Base-by-base conservation (phyloP, 495 filamentous ascomycete species). In the Hypoxylon perforatum region DNA sequence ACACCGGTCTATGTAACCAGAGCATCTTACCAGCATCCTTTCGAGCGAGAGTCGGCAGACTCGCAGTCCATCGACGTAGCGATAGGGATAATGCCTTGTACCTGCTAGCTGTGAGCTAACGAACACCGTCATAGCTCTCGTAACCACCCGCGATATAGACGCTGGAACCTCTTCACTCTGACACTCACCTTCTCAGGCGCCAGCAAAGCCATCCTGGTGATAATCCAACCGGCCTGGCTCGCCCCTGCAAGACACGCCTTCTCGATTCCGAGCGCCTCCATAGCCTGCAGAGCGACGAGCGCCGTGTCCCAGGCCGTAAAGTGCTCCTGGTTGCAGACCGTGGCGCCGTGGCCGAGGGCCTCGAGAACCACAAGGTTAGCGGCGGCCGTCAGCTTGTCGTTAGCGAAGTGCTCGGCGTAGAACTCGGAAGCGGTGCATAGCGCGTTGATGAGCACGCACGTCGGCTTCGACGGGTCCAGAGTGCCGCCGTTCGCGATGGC, bases 61-160 rank as follows among this genome's bases (percentile, higher is more conserved):
- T 90, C 87, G 62, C 70, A 79, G 64, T 90, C 87, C 74, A 91
- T 80, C 5, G 86, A 88, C 4, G 87, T 89, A 14, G 86, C 88
- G 0, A 90, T 71, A 1, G 81, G 80, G n/a, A 91, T 72, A 19
- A 91, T 76, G 5, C 88, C 88, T 3, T 74, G 50, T 55, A 90
- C 86, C 83, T 84, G 23, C 14, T 23, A 38, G 49, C n/a, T n/a
- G n/a, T n/a, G n/a, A n/a, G n/a, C n/a, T n/a, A n/a, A n/a, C n/a
- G n/a, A n/a, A 46, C 7, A 50, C n/a, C 18, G 45, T 33, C 12
- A 39, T 17, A 19, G 19, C 17, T 53, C 22, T 15, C 12, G 61
- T 49, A 14, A 57, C 51, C 38, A 39, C 19, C 44, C 48, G 19
- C 33, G 35, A 17, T 35, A 35, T 35, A 11, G 11, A 35, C 30